A percentile compares a stretch with the other conserved stretches of the same genome.
Evolutionary conservation across 2,329 filamentous ascomycete species (phyloP).

Genomic region (Pseudogymnoascus sp.): DNA sequence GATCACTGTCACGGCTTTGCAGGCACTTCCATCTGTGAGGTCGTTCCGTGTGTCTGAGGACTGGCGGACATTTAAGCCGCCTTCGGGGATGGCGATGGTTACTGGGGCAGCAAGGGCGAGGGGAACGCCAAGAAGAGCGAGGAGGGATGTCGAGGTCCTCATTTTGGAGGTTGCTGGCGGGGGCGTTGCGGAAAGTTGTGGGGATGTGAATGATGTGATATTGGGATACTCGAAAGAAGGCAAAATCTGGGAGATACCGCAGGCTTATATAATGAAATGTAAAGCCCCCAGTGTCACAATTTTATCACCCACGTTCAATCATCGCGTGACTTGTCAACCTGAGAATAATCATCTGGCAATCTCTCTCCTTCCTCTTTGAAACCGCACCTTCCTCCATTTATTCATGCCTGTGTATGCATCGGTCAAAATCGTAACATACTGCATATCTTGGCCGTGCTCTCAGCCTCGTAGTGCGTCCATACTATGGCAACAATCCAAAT

Average conservation of each 20-base stretch:
- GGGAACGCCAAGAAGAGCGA: neutral
- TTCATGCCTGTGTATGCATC: neutral
- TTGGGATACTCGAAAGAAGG: neutral
- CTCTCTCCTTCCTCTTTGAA: constrained; percentile 2
- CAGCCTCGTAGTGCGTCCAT: neutral
- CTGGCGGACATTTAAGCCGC: neutral
- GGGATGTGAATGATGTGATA: neutral
- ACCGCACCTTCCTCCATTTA: neutral
- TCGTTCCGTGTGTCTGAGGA: constrained; percentile 16
- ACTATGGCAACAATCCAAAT: neutral
- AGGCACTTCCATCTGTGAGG: constrained; percentile 25
- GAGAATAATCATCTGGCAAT: neutral
- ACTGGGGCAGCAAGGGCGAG: neutral
- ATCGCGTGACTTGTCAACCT: neutral
- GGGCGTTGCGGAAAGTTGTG: neutral
- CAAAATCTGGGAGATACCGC: neutral
- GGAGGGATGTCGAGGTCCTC: neutral
- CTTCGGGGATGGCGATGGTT: neutral
- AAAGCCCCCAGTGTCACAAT: neutral
- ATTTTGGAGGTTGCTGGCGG: neutral
- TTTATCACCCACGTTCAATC: neutral
- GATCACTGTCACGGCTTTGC: constrained; percentile 43
- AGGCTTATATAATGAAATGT: neutral
- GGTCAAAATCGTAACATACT: neutral
- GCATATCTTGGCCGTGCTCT: neutral